These are phyloP conservation scores for Elaeagnus macrophylla DNA, from an alignment of 306 rosid genomes.

Conservation along the genomic window DNA sequence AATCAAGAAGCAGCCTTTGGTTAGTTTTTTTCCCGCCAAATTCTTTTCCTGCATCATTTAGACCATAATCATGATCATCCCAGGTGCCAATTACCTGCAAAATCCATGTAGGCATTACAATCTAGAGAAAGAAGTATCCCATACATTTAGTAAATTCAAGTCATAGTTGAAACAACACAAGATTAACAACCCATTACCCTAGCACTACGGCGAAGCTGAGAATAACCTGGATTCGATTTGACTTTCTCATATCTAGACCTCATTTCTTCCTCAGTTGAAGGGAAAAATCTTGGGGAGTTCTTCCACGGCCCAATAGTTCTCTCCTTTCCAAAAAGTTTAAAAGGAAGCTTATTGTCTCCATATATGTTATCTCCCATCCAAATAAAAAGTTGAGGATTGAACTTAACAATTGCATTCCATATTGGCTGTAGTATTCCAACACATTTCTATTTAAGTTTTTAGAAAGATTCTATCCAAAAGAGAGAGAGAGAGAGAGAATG, in stretches of 20 bases:
- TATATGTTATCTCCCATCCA: constrained; percentile 85
- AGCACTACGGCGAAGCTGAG: constrained; percentile 38
- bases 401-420: constrained; percentile 53
- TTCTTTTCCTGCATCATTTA: constrained; percentile 77
- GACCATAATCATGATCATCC: constrained; percentile 91
- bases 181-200: constrained; percentile 28
- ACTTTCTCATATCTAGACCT: constrained; percentile 45
- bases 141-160: not conserved
- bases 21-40: constrained; percentile 41
- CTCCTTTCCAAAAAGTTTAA: constrained; percentile 53
- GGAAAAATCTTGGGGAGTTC: constrained; percentile 59
- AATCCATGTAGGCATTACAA: constrained; percentile 17
- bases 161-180: not conserved
- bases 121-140: constrained; percentile 10
- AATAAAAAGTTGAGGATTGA: constrained; percentile 63
- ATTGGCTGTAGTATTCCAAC: constrained; percentile 35
- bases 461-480: constrained; percentile 1
- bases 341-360: constrained; percentile 68
- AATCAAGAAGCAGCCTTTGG: constrained; percentile 76
- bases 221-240: constrained; percentile 50
- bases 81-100: constrained; percentile 73
- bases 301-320: constrained; percentile 82
- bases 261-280: constrained; percentile 57
- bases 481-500: constrained; percentile 1
- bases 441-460: not conserved